These are phyloP conservation scores for Starmerella sirachaensis DNA, from an alignment of 805 yeast genomes.

Conservation along the genomic window DNA sequence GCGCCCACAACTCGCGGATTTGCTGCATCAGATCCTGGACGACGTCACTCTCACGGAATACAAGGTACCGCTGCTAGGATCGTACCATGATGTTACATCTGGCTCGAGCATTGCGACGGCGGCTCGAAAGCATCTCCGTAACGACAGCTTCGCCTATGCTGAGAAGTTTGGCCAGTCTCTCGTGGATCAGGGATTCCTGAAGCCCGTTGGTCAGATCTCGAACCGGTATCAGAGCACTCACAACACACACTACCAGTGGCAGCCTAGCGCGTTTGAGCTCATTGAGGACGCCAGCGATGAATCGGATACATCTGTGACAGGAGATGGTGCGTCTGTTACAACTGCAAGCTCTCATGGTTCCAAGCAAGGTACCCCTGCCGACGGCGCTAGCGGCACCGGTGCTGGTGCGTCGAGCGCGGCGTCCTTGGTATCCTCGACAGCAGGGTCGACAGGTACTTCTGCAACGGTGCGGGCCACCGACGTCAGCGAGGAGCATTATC, in stretches of 20 bases:
- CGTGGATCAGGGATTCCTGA: slow-evolving; percentile 46
- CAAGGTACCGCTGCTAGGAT: slow-evolving; percentile 57
- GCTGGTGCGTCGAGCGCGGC: neutral
- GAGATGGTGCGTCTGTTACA: no score
- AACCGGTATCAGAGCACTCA: slow-evolving; percentile 54
- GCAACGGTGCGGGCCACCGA: slow-evolving; percentile 9
- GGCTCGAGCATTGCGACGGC: slow-evolving; percentile 53
- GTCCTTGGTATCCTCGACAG: neutral
- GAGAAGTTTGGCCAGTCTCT: slow-evolving; percentile 70
- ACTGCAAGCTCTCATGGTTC: no score
- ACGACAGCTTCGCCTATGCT: slow-evolving; percentile 44
- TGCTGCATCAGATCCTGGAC: slow-evolving; percentile 33
- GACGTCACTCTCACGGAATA: slow-evolving; percentile 43
- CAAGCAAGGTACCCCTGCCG: no score
- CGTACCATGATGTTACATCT: slow-evolving; percentile 47
- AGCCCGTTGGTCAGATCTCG: slow-evolving; percentile 43
- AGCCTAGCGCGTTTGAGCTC: slow-evolving; percentile 14
- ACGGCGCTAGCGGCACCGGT: no score
- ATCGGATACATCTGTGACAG: no score
- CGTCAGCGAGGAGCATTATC: slow-evolving; percentile 32
- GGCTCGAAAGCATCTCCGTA: slow-evolving; percentile 40
- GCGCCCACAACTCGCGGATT: slow-evolving; percentile 31
- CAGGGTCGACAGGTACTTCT: neutral
- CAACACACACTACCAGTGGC: slow-evolving; percentile 59
- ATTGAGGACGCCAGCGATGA: slow-evolving; percentile 5